Evolutionary conservation across 1,284 basidiomycete species (phyloP).

Genomic region (Thecaphora frezii): DNA sequence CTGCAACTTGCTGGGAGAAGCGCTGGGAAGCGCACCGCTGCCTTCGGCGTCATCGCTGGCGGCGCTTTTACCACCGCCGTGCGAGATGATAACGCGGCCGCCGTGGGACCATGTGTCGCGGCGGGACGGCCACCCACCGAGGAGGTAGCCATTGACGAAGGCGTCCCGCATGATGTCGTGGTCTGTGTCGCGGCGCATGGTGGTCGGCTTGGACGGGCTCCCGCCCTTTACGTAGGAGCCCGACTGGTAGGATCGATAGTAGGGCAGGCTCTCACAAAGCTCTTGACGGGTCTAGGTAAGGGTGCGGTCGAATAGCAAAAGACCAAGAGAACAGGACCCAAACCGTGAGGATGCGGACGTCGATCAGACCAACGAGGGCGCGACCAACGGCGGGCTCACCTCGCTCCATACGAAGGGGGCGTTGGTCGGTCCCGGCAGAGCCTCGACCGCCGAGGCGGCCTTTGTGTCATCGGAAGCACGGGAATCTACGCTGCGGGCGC

Average conservation of each 20-base stretch:
- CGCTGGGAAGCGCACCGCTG: no score
- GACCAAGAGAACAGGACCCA: background rate
- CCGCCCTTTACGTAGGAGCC: conserved; percentile 25
- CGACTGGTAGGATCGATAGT: conserved; percentile 38
- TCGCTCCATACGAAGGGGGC: conserved; percentile 31
- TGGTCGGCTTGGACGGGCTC: conserved; percentile 7
- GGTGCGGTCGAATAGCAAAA: background rate
- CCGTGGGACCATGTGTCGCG: conserved; percentile 30
- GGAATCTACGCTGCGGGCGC: no score
- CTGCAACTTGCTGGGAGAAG: conserved; percentile 1
- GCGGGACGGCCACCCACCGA: conserved; percentile 31
- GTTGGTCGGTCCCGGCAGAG: conserved; percentile 1
- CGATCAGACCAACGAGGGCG: background rate
- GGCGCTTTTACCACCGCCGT: conserved; percentile 30
- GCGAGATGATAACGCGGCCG: conserved; percentile 40
- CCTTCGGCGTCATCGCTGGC: background rate
- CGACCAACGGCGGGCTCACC: background rate
- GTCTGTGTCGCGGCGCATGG: background rate
- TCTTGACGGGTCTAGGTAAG: conserved; percentile 29
- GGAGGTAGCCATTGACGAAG: conserved; percentile 32
- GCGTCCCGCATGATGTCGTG: conserved; percentile 12
- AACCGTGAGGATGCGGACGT: no score
- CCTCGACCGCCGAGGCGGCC: background rate
- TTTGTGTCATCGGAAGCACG: no score
- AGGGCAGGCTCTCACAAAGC: conserved; percentile 39